A percentile compares a stretch with the other conserved stretches of the same genome.
Evolutionary conservation across 768 basidiomycete species (phyloP).

Genomic region (Lactarius hengduanensis): DNA sequence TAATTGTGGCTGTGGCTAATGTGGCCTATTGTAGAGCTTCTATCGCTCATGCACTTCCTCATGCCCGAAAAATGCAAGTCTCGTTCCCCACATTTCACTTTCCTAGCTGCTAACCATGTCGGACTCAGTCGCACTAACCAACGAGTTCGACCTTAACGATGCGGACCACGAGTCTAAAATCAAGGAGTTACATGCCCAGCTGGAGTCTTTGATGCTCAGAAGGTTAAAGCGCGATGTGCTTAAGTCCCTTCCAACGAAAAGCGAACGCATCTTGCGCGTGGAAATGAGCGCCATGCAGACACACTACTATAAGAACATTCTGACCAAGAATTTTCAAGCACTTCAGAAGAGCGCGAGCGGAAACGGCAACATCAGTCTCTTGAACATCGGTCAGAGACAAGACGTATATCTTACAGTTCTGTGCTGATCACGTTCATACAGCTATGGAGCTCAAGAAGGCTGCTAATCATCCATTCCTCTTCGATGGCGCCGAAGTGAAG

Average conservation of each 20-base stretch:
- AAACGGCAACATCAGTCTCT: constrained; percentile 87
- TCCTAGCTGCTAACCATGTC: constrained; percentile 15
- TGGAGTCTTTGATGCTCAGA: constrained; percentile 92
- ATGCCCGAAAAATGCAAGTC: constrained; percentile 95
- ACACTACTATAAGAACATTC: constrained; percentile 98
- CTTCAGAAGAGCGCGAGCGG: constrained; percentile 87
- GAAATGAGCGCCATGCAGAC: constrained; percentile 97
- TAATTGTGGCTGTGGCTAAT: constrained; percentile 20
- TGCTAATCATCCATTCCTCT: constrained; percentile 96
- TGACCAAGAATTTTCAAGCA: constrained; percentile 95
- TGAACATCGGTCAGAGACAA: constrained; percentile 76
- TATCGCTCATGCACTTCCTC: constrained; percentile 98
- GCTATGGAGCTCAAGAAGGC: constrained; percentile 99
- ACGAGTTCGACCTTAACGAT: constrained; percentile 94
- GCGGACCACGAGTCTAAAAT: constrained; percentile 93
- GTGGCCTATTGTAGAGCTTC: constrained; percentile 58
- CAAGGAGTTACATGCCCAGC: constrained; percentile 90
- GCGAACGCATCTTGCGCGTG: constrained; percentile 94
- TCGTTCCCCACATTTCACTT: not conserved
- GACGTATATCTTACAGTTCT: not conserved
- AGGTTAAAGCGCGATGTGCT: constrained; percentile 95
- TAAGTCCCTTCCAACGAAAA: constrained; percentile 95
- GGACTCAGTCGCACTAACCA: constrained; percentile 78
- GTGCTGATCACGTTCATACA: constrained; percentile 32
- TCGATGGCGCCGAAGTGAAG: constrained; percentile 86